These are phyloP conservation scores for Rubus idaeus DNA, from an alignment of 306 rosid species.

Conservation along the genomic window DNA sequence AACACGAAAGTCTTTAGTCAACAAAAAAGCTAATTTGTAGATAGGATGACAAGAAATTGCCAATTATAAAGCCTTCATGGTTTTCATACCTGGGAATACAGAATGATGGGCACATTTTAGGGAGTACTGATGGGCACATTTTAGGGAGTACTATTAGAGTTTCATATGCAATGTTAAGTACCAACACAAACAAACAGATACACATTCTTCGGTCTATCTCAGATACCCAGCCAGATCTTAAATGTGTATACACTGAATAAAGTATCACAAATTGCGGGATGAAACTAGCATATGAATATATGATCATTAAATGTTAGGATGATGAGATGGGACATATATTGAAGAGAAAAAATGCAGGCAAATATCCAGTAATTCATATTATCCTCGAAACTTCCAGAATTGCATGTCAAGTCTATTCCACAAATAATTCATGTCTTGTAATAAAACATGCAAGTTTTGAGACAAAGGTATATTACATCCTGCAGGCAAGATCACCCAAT, in stretches of 20 bases:
- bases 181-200: neutral
- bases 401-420: neutral
- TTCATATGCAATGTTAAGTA: neutral
- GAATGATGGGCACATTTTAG: neutral
- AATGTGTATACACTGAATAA: neutral
- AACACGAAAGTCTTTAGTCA: neutral
- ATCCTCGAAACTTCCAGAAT: neutral
- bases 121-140: neutral
- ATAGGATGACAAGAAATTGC: constrained; percentile 1
- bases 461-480: constrained; percentile 54
- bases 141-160: neutral
- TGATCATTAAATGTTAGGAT: neutral
- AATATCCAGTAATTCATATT: neutral
- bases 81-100: neutral
- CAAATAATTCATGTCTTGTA: neutral
- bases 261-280: neutral
- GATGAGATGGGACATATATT: neutral
- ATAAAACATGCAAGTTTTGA: constrained; percentile 13
- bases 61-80: neutral
- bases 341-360: neutral
- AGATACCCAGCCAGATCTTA: neutral
- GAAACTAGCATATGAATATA: neutral
- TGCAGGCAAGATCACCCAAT: constrained; percentile 63
- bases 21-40: neutral
- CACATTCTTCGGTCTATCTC: neutral